phyloP scores from a whole-genome alignment of 352 stramenopile genomes.

The Elongisporangium prolatum region DNA sequence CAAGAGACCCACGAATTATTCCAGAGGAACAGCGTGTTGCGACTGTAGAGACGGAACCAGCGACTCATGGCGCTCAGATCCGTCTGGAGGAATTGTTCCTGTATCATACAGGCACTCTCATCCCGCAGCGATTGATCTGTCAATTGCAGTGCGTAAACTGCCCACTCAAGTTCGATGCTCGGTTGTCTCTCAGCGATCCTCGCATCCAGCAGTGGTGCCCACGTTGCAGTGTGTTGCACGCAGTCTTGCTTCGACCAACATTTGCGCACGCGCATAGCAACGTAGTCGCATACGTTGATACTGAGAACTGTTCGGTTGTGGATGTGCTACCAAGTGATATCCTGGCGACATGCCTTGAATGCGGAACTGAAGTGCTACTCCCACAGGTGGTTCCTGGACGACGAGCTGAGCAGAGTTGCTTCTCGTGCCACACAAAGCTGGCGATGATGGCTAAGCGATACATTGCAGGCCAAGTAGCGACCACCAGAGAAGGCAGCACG shows the following conservation, averaged over 20 bases:
- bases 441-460: slow-evolving; percentile 63
- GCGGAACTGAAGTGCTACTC: slow-evolving; percentile 59
- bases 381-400: slow-evolving; percentile 39
- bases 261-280: slow-evolving; percentile 67
- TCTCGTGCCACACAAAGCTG: slow-evolving; percentile 76
- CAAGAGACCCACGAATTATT: slow-evolving; percentile 45
- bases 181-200: slow-evolving; percentile 34
- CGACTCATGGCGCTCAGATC: slow-evolving; percentile 44
- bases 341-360: slow-evolving; percentile 69
- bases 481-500: slow-evolving; percentile 5
- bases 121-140: slow-evolving; percentile 54
- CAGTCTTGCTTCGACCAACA: slow-evolving; percentile 54
- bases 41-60: slow-evolving; percentile 47
- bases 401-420: slow-evolving; percentile 62
- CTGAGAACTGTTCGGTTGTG: slow-evolving; percentile 62
- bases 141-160: slow-evolving; percentile 73
- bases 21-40: slow-evolving; percentile 30
- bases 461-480: slow-evolving; percentile 21
- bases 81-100: slow-evolving; percentile 69
- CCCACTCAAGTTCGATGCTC: slow-evolving; percentile 64
- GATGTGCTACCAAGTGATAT: slow-evolving; percentile 69
- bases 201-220: slow-evolving; percentile 76
- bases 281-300: slow-evolving; percentile 64
- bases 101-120: slow-evolving; percentile 70
- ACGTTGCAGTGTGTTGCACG: slow-evolving; percentile 68